phyloP scores from a whole-genome alignment of 129 eudicot species.

The Artemisia tridentata region DNA sequence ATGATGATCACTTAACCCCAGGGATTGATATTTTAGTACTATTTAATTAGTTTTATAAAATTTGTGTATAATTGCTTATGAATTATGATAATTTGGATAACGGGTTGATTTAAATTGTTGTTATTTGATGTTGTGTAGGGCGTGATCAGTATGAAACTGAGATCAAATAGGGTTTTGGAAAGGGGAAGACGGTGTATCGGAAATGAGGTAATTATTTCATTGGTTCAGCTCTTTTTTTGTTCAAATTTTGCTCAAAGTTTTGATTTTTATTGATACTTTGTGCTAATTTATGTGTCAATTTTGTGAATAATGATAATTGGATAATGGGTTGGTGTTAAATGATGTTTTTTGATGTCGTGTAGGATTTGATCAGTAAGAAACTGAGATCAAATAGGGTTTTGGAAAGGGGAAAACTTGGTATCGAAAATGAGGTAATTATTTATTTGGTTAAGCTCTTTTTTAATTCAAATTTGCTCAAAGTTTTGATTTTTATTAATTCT shows the following conservation, averaged over 20 bases:
- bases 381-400: constrained; percentile 33
- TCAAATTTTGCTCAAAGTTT: no score
- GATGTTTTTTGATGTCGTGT: no score
- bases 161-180: constrained; percentile 29
- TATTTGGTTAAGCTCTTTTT: no score
- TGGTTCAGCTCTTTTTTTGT: no score
- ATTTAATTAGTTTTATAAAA: background rate
- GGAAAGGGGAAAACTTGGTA: constrained; percentile 15
- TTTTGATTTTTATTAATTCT: no score
- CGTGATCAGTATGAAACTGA: constrained; percentile 27
- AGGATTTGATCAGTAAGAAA: no score
- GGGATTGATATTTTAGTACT: background rate
- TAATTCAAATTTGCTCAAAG: no score
- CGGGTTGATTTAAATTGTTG: background rate
- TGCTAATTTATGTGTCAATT: no score
- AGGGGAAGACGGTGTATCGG: constrained; percentile 9
- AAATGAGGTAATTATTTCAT: background rate
- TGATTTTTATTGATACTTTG: no score
- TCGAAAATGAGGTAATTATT: background rate
- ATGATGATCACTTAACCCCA: background rate
- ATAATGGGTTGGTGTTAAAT: no score
- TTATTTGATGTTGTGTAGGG: background rate
- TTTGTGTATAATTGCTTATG: background rate
- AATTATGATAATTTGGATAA: background rate
- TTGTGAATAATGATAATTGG: no score